Base-by-base conservation (phyloP, 1,284 basidiomycete genomes). In the Trichosporon sp. region DNA sequence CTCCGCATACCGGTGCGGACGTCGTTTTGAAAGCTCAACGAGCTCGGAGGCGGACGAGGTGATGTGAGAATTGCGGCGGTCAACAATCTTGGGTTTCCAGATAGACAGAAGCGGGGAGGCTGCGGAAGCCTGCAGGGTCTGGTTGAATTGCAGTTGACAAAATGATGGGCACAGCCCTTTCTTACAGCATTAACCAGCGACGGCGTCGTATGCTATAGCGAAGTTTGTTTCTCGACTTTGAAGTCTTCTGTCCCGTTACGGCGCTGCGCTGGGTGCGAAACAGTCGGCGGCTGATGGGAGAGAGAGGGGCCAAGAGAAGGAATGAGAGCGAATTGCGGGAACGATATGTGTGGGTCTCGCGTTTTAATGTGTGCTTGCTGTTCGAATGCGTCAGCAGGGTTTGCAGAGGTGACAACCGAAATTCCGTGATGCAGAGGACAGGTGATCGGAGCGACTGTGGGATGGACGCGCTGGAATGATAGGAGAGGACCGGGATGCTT, bases 41-140 rank as follows among this genome's bases (percentile, higher is more conserved):
- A 54, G 49, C 49, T 54, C 14, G 27, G 14, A 29, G 27, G 49
- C 8, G 13, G 27, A 54, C 49, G 49, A 27, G 49, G 49, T 29
- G 49, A 54, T 29, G 49, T 54, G 49, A 54, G 49, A 54, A 54
- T 54, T 54, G 49, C 49, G 49, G 49, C 49, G 40, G 49, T 54
- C 49, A 31, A 54, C 49, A 54, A 54, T 54, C 49, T 54, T 54
- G 49, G 27, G 49, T 54, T 54, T 44, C 14, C 49, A 54, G 49
- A 29, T n/a, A 54, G 27, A 54, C 25, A n/a, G 49, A 21, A 54
- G 25, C 25, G 49, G 49, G 49, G 16, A 54, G 25, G 49, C 49
- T 54, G 49, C 27, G 49, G 49, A 54, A 29, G 49, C 49, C 49
- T 54, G 49, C 49, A 54, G 49, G 49, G 49, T 54, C 49, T 16